Conservation (phyloP, 164 flowering plant species). For the Liquidambar formosana region DNA sequence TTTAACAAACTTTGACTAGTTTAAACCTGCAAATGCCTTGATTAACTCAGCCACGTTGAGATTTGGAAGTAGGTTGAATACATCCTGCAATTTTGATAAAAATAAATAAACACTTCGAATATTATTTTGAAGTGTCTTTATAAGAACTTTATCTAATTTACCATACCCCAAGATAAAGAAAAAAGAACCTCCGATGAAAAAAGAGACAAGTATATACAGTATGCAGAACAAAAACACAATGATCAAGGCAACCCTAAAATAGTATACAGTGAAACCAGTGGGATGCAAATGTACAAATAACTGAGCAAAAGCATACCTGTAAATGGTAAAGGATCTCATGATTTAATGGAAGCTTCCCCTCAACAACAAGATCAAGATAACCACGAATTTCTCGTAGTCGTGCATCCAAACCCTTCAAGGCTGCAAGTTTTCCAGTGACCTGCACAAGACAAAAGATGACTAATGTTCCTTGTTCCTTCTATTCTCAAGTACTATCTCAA, state of each 20-base stretch:
- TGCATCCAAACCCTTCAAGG: constrained; percentile 89
- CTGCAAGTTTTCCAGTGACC: constrained; percentile 93
- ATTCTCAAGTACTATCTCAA: not conserved
- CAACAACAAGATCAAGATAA: constrained; percentile 88
- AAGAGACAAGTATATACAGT: too few species aligned
- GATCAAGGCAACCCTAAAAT: too few species aligned
- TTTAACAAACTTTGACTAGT: not conserved
- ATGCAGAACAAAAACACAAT: too few species aligned
- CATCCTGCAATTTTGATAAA: constrained; percentile 55
- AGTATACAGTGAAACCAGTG: too few species aligned
- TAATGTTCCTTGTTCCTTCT: not conserved
- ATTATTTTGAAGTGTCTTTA: not conserved
- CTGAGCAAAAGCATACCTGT: constrained; percentile 45
- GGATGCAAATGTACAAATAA: not conserved
- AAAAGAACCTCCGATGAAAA: too few species aligned
- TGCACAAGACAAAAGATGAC: constrained; percentile 20
- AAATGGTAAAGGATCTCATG: constrained; percentile 94
- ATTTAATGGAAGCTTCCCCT: constrained; percentile 83
- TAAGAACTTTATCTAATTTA: too few species aligned
- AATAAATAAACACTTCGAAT: not conserved
- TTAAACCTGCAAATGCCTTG: constrained; percentile 88
- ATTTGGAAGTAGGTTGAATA: constrained; percentile 94
- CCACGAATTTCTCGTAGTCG: constrained; percentile 78
- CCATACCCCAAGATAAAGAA: too few species aligned
- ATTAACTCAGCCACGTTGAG: constrained; percentile 84